Evolutionary conservation across 129 eudicot species (phyloP), one percentile per base, ranked within the genome.

Genomic region (Saussurea involucrata): DNA sequence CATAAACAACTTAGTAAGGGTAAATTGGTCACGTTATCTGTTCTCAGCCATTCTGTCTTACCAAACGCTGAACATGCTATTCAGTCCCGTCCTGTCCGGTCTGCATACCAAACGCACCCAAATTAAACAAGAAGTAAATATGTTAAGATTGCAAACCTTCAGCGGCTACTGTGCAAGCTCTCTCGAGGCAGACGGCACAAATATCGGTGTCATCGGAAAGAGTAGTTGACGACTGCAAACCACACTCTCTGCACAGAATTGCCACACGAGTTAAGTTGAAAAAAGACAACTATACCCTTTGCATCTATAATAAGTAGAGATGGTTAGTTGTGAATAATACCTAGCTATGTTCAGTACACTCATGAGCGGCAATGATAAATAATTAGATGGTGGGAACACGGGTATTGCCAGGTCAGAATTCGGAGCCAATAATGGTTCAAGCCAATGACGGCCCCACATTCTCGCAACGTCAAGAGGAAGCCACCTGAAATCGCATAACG

Each of bases 381-480:
- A 95, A 79, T 58, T 88, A 13, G 99, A 95, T 58, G 86, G 87
- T 21, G 95, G 92, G 78, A 95, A 95, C 18, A 77, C 31, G 20
- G 99, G 99, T 75, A 90, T 60, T 15, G 82, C 63, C 76, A 86
- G 78, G 68, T 86, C 90, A 69, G 97, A 89, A 85, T 88, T 83
- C 21, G 97, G 96, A 20, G 94, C 80, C 77, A 95, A 74, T 69
- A 95, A 63, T 22, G 96, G 94, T 78, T 95, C 99, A 44, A 95
- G 97, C 97, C 99, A 95, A 85, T 92, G 97, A 61, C 95, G 97
- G 29, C 97, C 99, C 99, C 97, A 92, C 90, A 87, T 89, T 76
- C 90, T 88, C 5, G 99, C 99, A 76, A 95, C 97, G 60, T 95
- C 97, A 76, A 92, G 80, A 37, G 99, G 99, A 74, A 95, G 91